phyloP scores from a whole-genome alignment of 176 grass and related monocot species.

The Cenchrus americanus region DNA sequence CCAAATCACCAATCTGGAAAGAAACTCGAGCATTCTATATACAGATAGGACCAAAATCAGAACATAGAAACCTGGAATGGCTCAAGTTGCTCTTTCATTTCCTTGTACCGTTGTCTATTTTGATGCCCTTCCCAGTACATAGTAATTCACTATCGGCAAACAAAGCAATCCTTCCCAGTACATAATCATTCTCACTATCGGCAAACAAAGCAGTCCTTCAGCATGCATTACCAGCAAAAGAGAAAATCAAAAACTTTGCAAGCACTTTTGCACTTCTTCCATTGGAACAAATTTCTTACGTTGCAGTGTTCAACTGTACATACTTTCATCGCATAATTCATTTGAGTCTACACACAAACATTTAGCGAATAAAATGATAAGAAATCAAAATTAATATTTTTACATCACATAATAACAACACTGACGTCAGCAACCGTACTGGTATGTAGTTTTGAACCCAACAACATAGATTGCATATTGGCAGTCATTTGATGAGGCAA shows the following conservation, averaged over 20 bases:
- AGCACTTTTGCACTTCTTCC: background rate
- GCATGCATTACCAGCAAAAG: background rate
- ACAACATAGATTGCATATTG: background rate
- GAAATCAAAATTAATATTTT: background rate
- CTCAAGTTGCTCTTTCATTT: background rate
- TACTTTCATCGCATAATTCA: background rate
- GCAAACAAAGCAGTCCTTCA: background rate
- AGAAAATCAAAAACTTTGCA: background rate
- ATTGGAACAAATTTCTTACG: background rate
- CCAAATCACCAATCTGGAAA: background rate
- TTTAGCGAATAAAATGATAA: background rate
- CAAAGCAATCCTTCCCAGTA: background rate
- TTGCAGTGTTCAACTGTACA: too few relatives aligned
- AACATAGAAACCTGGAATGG: background rate
- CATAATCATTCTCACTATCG: too few relatives aligned
- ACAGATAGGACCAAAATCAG: background rate
- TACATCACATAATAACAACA: background rate
- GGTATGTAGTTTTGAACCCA: background rate
- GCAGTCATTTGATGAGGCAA: background rate
- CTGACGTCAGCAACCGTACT: background rate
- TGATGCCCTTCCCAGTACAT: background rate
- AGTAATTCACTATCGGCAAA: background rate
- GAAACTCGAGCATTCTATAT: too few relatives aligned
- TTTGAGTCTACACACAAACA: background rate
- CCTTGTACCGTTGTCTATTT: background rate